A percentile compares a stretch with the other conserved stretches of the same genome.
These are phyloP conservation scores for Mycocentrospora acerina DNA, from an alignment of 2,329 filamentous ascomycete genomes.

Conservation along the genomic window DNA sequence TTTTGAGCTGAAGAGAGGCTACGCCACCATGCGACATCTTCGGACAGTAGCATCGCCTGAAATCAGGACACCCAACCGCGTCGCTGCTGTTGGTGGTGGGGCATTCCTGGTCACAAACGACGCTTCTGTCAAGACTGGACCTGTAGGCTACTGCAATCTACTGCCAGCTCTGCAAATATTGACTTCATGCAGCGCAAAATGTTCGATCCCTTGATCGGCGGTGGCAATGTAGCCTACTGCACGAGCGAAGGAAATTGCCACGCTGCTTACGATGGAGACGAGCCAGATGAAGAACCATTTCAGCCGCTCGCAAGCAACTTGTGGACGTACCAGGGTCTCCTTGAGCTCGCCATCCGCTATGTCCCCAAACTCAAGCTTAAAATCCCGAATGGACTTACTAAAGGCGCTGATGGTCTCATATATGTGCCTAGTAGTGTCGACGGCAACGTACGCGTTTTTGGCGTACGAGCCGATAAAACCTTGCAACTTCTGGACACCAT, in stretches of 20 bases:
- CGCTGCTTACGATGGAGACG: slow-evolving; percentile 11
- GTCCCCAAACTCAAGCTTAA: slow-evolving; percentile 25
- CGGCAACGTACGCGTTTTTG: slow-evolving; percentile 24
- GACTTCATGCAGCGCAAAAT: slow-evolving; percentile 9
- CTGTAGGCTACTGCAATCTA: slow-evolving; percentile 8
- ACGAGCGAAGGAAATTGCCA: slow-evolving; percentile 18
- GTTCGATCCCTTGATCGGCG: slow-evolving; percentile 29
- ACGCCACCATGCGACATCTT: slow-evolving; percentile 25
- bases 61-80: slow-evolving; percentile 27
- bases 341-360: slow-evolving; percentile 3
- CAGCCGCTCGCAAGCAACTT: not conserved
- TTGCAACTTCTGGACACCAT: slow-evolving; percentile 25
- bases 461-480: slow-evolving; percentile 16
- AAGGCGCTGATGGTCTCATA: slow-evolving; percentile 24
- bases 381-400: slow-evolving; percentile 31
- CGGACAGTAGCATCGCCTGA: slow-evolving; percentile 20
- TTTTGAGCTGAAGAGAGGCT: slow-evolving; percentile 24
- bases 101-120: slow-evolving; percentile 29
- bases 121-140: slow-evolving; percentile 27
- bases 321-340: slow-evolving; percentile 6
- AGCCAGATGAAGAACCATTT: slow-evolving; percentile 2
- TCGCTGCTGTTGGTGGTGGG: slow-evolving; percentile 20
- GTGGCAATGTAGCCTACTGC: slow-evolving; percentile 32
- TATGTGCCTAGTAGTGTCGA: slow-evolving; percentile 31
- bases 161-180: not conserved